These are phyloP conservation scores for Cymbidium sinense DNA, from an alignment of 106 monocot species.

Conservation along the genomic window DNA sequence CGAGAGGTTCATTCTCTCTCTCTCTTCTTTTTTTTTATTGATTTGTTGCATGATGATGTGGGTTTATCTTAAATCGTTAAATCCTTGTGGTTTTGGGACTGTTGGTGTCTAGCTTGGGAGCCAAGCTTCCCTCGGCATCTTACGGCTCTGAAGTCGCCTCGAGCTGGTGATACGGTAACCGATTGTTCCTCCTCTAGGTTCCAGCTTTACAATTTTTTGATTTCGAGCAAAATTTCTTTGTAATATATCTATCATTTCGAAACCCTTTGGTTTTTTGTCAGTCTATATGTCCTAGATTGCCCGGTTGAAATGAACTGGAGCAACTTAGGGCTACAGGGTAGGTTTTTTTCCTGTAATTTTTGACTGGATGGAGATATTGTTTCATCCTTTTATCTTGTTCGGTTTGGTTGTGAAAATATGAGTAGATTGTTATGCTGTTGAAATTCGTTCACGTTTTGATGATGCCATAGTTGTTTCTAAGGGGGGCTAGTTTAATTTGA, in stretches of 20 bases:
- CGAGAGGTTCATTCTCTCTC: conserved; percentile 44
- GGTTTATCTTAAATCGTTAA: not conserved
- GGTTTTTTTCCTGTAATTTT: not conserved
- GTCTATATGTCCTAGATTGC: not conserved
- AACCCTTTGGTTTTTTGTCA: not conserved
- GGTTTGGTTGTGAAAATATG: not conserved
- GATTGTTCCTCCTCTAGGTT: not conserved
- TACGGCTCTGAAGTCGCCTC: conserved; percentile 23
- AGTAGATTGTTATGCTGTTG: not conserved
- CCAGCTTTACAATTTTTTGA: not conserved
- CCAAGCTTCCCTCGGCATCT: conserved; percentile 64
- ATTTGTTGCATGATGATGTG: not conserved
- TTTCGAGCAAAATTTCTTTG: not conserved
- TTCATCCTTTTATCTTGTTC: not conserved
- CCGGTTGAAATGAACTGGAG: not conserved
- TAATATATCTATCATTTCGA: not conserved
- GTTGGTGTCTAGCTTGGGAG: conserved; percentile 51
- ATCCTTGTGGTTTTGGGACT: not conserved
- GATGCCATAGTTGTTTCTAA: no score
- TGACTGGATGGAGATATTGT: not conserved
- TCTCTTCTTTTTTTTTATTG: not conserved
- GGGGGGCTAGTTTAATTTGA: no score
- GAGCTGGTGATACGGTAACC: conserved; percentile 17
- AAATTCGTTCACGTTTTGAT: no score
- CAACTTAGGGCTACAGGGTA: not conserved